Evolutionary conservation across 257 asterid species (phyloP), one percentile per base, ranked within the genome.

Genomic region (Przewalskia tangutica): DNA sequence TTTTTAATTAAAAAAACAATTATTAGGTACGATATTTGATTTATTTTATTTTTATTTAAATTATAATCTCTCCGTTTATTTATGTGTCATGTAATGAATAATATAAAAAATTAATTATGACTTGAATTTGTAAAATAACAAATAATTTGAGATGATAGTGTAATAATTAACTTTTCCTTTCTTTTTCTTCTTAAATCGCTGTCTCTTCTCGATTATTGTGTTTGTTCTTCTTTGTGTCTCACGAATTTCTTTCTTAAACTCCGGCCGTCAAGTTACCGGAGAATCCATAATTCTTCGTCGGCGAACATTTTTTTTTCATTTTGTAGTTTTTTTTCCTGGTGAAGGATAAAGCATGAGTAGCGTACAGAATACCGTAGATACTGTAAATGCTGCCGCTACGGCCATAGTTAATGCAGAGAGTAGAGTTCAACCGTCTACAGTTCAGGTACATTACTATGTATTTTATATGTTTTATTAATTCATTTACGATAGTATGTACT

Each of bases 371-470:
- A 94, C 92, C 88, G 97, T 94, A 56, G 99, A 94, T 4, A 92
- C 98, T 8, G 99, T 96, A 58, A 94, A 96, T 82, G 99, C 98
- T 51, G 99, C 99, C 0, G 98, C 98, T 17, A 88, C 94, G 4
- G 98, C 99, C 77, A 94, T 96, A 86, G 91, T 93, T 83, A 82
- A 98, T 7, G 98, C 99, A 64, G 98, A 96, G 76, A 88, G 81
- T 84, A 89, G 99, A 93, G 95, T 93, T 83, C 99, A 91, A 73
- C 99, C 98, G 1, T 82, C 98, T 81, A 66, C 92, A 4, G 88
- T 89, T 67, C 92, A 90, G 99, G 99, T 93, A 86, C 14, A 63
- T 85, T 46, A 76, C 10, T 58, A 16, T 16, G 17, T 70, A 48
- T n/a, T 38, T 3, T 46, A 2, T 71, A 27, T 46, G 42, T 48